These are phyloP conservation scores for Erysimum cheiri DNA, from an alignment of 441 rosid species.

Conservation along the genomic window DNA sequence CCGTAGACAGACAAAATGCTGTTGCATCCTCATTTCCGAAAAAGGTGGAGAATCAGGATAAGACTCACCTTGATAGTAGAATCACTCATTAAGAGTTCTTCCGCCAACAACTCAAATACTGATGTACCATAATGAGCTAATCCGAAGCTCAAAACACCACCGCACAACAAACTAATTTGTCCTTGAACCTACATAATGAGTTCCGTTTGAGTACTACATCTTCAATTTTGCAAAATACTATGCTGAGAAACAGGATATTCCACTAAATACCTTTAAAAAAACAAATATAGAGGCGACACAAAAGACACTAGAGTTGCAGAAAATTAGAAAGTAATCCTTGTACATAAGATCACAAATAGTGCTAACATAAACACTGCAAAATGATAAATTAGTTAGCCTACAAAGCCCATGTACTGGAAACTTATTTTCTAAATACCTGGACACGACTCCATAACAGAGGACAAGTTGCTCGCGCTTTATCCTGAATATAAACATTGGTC, in stretches of 20 bases:
- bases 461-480: constrained; percentile 91
- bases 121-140: constrained; percentile 88
- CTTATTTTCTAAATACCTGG: constrained; percentile 61
- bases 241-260: constrained; percentile 36
- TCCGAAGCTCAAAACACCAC: constrained; percentile 93
- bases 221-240: constrained; percentile 20
- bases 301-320: constrained; percentile 3
- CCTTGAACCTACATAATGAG: constrained; percentile 80
- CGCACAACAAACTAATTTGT: constrained; percentile 78
- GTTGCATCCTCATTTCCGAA: constrained; percentile 17
- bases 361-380: constrained; percentile 12
- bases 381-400: constrained; percentile 16
- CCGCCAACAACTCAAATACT: constrained; percentile 95
- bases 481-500: constrained; percentile 93
- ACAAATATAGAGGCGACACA: constrained; percentile 13
- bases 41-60: constrained; percentile 26
- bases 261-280: neutral
- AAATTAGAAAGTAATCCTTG: neutral
- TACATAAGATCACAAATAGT: constrained; percentile 17
- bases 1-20: constrained; percentile 5
- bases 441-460: constrained; percentile 99
- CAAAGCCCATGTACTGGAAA: constrained; percentile 20
- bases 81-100: constrained; percentile 98
- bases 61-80: constrained; percentile 77
- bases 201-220: constrained; percentile 37